Evolutionary conservation across 2,329 filamentous ascomycete genomes (phyloP), one percentile per base, ranked within the genome.

Genomic region (Corniculantispora saksenae): DNA sequence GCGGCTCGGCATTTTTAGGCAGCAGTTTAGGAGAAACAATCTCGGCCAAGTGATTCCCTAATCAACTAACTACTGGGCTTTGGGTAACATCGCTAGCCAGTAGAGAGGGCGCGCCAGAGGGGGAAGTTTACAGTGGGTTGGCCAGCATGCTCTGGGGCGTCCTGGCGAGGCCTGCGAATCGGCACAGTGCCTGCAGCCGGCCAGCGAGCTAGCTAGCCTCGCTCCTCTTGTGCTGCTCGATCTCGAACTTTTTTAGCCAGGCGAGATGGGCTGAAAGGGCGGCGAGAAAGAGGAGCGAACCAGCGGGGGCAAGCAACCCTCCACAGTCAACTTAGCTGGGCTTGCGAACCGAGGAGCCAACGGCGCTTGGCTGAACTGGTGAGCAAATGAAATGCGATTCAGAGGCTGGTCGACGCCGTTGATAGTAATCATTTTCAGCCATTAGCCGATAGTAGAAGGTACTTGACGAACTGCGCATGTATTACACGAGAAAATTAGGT

Each of bases 211-310:
- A 38, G 55, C 55, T 23, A 38, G 57, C 29, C 45, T 60, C 43
- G 21, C 48, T 29, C 45, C 19, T 21, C 23, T 21, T 38, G 17
- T 38, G n/a, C 8, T 40, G 32, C 55, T 60, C 57, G 57, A 60
- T 60, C 57, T 60, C 25, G 38, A 56, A n/a, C 21, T 60, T 58
- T 60, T 32, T 32, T 32, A 10, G 32, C 21, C n/a, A 60, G 29
- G 43, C 54, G 32, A 35, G 43, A 60, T 45, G 25, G 55, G 55
- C 38, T 56, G 32, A n/a, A n/a, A 59, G 32, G 43, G 54, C 21
- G 43, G 54, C 21, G 38, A 38, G 32, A 23, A 25, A 57, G 38
- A 45, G 27, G 43, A 59, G 40, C 43, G 56, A 59, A 59, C 56
- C 45, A 43, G 56, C 56, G 56, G 56, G 57, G 13, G 43, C 47